A percentile compares a stretch with the other conserved stretches of the same genome.
Evolutionary conservation across 2,329 filamentous ascomycete genomes (phyloP).

Genomic region (Penicillium corylophilum): DNA sequence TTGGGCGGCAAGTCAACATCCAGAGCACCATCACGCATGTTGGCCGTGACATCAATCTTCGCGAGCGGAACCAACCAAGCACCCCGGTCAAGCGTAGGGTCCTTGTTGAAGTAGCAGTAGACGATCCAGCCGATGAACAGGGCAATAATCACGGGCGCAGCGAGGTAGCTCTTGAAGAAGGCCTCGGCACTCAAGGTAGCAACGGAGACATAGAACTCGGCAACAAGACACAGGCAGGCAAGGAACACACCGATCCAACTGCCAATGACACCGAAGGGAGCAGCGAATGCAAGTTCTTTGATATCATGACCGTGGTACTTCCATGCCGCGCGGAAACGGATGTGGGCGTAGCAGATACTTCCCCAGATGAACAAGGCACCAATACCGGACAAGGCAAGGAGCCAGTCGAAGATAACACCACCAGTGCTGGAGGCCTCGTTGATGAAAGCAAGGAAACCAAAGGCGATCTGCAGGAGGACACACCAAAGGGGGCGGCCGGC

Average conservation of each 20-base stretch:
- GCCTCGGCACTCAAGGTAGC: slow-evolving; percentile 35
- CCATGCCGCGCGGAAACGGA: slow-evolving; percentile 67
- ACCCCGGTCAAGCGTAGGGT: slow-evolving; percentile 22
- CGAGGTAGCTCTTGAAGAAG: slow-evolving; percentile 52
- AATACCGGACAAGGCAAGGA: slow-evolving; percentile 63
- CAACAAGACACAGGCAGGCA: slow-evolving; percentile 54
- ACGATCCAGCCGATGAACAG: slow-evolving; percentile 39
- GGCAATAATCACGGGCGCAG: slow-evolving; percentile 26
- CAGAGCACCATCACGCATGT: slow-evolving; percentile 21
- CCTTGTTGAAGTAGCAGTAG: slow-evolving; percentile 18
- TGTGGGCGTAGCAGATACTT: slow-evolving; percentile 65
- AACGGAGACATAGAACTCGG: slow-evolving; percentile 43
- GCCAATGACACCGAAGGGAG: slow-evolving; percentile 59
- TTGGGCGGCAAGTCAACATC: slow-evolving; percentile 22
- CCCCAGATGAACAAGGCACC: slow-evolving; percentile 66
- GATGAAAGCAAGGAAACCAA: slow-evolving; percentile 45
- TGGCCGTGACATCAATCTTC: slow-evolving; percentile 21
- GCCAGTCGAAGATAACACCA: slow-evolving; percentile 60
- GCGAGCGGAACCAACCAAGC: slow-evolving; percentile 17
- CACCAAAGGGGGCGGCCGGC: slow-evolving; percentile 46
- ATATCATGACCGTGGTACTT: slow-evolving; percentile 56
- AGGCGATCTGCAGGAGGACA: slow-evolving; percentile 40
- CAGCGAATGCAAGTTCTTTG: slow-evolving; percentile 65
- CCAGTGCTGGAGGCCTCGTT: slow-evolving; percentile 45
- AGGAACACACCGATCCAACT: slow-evolving; percentile 62